Evolutionary conservation across 805 yeast genomes (phyloP), one percentile per base, ranked within the genome.

Genomic region (Zygotorulaspora sp.): DNA sequence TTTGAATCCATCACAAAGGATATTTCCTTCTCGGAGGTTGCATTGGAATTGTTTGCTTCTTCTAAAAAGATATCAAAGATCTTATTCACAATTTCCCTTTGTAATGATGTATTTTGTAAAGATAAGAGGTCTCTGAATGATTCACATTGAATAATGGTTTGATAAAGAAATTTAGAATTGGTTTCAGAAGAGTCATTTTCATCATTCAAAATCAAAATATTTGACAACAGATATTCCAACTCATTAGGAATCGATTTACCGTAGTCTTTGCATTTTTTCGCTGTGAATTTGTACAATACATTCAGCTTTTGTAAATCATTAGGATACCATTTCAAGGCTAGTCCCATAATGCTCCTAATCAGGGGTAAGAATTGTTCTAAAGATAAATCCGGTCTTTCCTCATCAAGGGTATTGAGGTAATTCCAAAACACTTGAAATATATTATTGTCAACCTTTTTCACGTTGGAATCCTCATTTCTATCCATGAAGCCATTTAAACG

Each of bases 261-360:
- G 43, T 44, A 61, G 57, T 70, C 66, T 48, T 69, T 43, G 58
- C 63, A 54, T 55, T 57, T 65, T 30, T 53, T 50, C 15, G 49
- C 47, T 1, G 86, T 78, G 55, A 73, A 80, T 40, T 73, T 61
- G 58, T 75, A 81, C 17, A 88, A 67, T 22, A 63, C 61, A 53
- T 84, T 79, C 38, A 88, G 66, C 57, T 83, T 77, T 4, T 67
- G 71, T 44, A 68, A 68, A 40, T 78, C 74, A 0, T 71, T 65
- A 5, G 86, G 83, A 53, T 83, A 83, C 63, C 79, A 84, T 4
- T 72, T 67, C 27, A 86, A 66, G 0, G 87, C 71, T 30, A 89
- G 60, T 44, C 72, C 74, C 35, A 82, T 69, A 21, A 85, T 68
- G n/a, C 82, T 75, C 41, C 79, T 80, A 30, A 86, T 64, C 14